A percentile compares a stretch with the other conserved stretches of the same genome.
Conservation (phyloP, 1,139 yeast species). For the Sugiyamaella pinicola region DNA sequence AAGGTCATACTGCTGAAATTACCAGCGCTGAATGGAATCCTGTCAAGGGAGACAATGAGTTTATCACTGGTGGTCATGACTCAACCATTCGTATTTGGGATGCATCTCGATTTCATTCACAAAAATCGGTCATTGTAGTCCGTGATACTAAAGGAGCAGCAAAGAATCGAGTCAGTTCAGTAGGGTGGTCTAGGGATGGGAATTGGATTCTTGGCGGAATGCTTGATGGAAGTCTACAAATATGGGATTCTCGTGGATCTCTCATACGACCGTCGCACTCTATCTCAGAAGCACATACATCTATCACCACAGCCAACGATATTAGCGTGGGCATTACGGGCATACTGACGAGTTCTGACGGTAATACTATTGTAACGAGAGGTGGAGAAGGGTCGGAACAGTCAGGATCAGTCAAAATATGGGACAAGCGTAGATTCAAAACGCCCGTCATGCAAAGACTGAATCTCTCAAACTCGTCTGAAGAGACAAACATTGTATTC, state of each 20-base stretch:
- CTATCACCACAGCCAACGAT: slow-evolving; percentile 26
- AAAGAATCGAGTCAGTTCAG: slow-evolving; percentile 33
- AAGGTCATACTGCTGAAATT: slow-evolving; percentile 44
- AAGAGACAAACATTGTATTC: slow-evolving; percentile 33
- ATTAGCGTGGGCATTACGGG: slow-evolving; percentile 27
- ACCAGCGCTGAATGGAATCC: slow-evolving; percentile 43
- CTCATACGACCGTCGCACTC: slow-evolving; percentile 37
- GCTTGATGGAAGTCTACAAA: slow-evolving; percentile 36
- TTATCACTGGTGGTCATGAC: slow-evolving; percentile 41
- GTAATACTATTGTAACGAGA: slow-evolving; percentile 35
- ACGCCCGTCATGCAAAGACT: slow-evolving; percentile 40
- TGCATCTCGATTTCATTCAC: slow-evolving; percentile 31
- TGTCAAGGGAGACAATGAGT: slow-evolving; percentile 25
- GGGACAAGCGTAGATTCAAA: slow-evolving; percentile 43
- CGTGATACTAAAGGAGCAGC: slow-evolving; percentile 32
- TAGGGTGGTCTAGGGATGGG: slow-evolving; percentile 33
- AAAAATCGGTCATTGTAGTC: slow-evolving; percentile 40
- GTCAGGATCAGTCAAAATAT: slow-evolving; percentile 38
- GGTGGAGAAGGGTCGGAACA: slow-evolving; percentile 36
- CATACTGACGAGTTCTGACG: slow-evolving; percentile 24
- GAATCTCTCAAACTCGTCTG: slow-evolving; percentile 31
- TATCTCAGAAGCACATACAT: slow-evolving; percentile 33
- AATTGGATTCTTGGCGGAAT: slow-evolving; percentile 34
- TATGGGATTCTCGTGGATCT: slow-evolving; percentile 41
- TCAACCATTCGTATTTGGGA: slow-evolving; percentile 46